Base-by-base conservation (phyloP, 805 yeast genomes). In the Kurtzmaniella fragi region DNA sequence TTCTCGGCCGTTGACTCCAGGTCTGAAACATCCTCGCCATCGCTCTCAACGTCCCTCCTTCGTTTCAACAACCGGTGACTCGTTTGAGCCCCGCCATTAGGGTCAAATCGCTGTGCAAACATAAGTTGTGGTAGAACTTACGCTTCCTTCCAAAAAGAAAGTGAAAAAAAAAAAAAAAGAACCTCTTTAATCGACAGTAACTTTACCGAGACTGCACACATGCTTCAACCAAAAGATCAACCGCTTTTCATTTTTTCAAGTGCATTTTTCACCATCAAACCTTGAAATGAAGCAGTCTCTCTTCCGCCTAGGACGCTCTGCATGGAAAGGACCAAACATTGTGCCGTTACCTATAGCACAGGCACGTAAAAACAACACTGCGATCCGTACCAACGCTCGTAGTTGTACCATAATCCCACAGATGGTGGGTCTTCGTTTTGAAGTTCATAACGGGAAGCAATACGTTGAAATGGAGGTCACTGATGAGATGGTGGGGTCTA, bases 401-500 rank as follows among this genome's bases (percentile, higher is more conserved):
- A 70, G 91, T 28, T 93, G 98, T 57, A 93, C 98, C 14, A 86
- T 93, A 39, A 68, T 93, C 36, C 99, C 99, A 15, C 95, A 88
- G 58, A 91, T 93, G 64, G 96, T 93, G 27, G 99, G 99, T 4
- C 70, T 93, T 41, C 84, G 81, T 52, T 93, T 93, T 62, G 95
- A 93, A 62, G 86, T 93, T 28, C 99, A 93, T 65, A 93, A 93
- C 63, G 99, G 99, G 23, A 86, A 84, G 57, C 95, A 88, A 50
- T 93, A 90, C 57, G 95, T 89, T 30, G 87, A 88, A 37, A 74
- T 93, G 38, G 87, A 82, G 48, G 77, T 93, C 23, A 78, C 84
- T 7, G 97, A 93, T 57, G 93, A 93, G 52, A 93, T 93, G 99
- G 96, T 93, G 43, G 99, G 99, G 14, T 77, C 82, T 49, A 93